phyloP scores from a whole-genome alignment of 352 stramenopile genomes.

The Poterioochromonas sp. region DNA sequence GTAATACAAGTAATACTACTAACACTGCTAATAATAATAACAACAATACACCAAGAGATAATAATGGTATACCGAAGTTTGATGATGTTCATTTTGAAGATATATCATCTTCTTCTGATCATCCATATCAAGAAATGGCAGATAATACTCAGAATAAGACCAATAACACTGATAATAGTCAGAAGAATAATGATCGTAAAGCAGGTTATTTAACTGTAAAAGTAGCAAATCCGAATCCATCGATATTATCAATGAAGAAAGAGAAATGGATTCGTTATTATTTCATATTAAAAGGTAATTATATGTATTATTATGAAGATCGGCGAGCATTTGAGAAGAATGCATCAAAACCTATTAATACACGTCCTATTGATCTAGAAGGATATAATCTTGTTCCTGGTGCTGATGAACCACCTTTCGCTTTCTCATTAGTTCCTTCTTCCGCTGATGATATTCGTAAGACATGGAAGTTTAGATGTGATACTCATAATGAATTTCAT shows the following conservation, averaged over 20 bases:
- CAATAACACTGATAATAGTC: no score
- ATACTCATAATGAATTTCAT: constrained; percentile 22
- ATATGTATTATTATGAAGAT: constrained; percentile 23
- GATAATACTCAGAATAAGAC: no score
- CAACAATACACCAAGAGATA: no score
- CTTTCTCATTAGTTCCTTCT: not conserved
- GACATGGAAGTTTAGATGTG: constrained; percentile 8
- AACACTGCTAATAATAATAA: no score
- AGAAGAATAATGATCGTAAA: no score
- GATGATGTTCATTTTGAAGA: no score
- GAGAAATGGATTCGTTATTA: not conserved
- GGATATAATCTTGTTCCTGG: not conserved
- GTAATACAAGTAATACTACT: no score
- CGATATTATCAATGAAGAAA: no score
- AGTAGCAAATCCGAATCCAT: no score
- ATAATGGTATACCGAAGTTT: no score
- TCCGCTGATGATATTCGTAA: constrained; percentile 1
- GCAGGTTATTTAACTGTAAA: constrained; percentile 18
- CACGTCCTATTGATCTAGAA: constrained; percentile 12
- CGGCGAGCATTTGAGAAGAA: not conserved
- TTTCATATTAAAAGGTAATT: constrained; percentile 8
- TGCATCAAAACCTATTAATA: not conserved
- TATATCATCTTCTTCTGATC: no score
- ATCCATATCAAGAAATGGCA: no score
- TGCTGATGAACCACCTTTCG: not conserved